Evolutionary conservation across 2,329 filamentous ascomycete genomes (phyloP).

Genomic region (Diaporthe caulivora): DNA sequence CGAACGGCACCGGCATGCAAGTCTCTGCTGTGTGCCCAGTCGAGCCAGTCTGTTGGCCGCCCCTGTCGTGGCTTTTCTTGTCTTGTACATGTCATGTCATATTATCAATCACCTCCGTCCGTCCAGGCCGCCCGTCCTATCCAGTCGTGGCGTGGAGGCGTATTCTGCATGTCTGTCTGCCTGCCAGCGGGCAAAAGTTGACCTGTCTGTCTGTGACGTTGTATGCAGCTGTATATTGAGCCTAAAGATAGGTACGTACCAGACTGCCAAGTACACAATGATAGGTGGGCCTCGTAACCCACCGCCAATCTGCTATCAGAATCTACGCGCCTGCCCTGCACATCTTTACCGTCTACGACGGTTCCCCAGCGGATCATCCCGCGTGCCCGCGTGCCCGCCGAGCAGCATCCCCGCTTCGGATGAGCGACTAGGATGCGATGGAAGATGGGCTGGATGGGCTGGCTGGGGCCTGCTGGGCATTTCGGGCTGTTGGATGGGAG

Average conservation of each 20-base stretch:
- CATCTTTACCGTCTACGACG: neutral
- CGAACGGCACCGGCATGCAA: constrained; percentile 7
- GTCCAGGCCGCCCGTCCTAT: neutral
- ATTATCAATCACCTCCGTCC: neutral
- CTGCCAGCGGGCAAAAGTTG: neutral
- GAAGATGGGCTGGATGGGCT: neutral
- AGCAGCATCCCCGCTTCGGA: constrained; percentile 8
- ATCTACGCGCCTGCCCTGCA: neutral
- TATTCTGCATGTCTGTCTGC: too few relatives aligned
- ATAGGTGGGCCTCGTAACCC: neutral
- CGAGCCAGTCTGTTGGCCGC: neutral
- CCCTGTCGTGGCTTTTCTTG: neutral
- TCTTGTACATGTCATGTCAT: neutral
- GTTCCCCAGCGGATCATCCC: constrained; percentile 15
- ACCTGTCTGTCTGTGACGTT: constrained; percentile 1
- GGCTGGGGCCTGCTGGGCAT: neutral
- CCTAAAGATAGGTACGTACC: neutral
- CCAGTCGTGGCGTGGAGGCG: neutral
- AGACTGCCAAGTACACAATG: neutral
- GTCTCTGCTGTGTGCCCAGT: neutral
- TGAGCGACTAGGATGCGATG: neutral
- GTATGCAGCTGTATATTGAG: neutral
- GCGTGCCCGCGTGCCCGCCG: constrained; percentile 6
- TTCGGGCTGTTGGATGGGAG: too few relatives aligned
- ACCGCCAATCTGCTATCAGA: neutral